These are phyloP conservation scores for Penicillium waksmanii DNA, from an alignment of 495 filamentous ascomycete genomes.

Conservation along the genomic window DNA sequence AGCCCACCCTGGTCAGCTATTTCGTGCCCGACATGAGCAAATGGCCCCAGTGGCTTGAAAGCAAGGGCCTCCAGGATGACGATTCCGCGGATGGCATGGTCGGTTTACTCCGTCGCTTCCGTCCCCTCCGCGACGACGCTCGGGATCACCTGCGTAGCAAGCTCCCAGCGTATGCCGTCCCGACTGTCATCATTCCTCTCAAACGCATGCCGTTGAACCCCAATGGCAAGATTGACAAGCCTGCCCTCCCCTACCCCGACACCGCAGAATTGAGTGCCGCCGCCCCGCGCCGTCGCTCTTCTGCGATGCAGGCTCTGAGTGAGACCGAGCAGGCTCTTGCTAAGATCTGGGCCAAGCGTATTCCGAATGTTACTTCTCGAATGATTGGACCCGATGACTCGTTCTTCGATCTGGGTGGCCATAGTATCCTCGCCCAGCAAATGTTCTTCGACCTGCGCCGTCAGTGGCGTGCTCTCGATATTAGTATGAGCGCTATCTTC, in stretches of 20 bases:
- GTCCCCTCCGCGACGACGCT: conserved; percentile 71
- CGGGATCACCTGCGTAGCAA: conserved; percentile 74
- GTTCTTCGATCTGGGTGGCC: conserved; percentile 90
- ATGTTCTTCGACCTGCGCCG: conserved; percentile 73
- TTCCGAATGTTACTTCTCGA: conserved; percentile 56
- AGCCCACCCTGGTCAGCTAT: conserved; percentile 88
- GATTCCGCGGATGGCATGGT: conserved; percentile 57
- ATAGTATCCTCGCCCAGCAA: conserved; percentile 85
- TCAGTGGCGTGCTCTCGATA: conserved; percentile 64
- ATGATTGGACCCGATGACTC: conserved; percentile 66
- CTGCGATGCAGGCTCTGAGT: conserved; percentile 46
- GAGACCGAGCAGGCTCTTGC: conserved; percentile 71
- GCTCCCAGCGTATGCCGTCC: conserved; percentile 81
- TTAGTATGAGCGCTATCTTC: conserved; percentile 79
- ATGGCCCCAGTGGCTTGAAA: conserved; percentile 70
- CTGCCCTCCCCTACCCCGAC: conserved; percentile 88
- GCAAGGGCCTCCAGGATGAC: conserved; percentile 55
- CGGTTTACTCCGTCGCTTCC: conserved; percentile 64
- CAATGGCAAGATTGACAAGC: conserved; percentile 93
- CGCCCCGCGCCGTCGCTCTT: conserved; percentile 41
- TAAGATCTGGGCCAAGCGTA: conserved; percentile 64
- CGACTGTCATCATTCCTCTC: conserved; percentile 78
- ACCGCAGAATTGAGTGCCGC: conserved; percentile 58
- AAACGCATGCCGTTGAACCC: conserved; percentile 85
- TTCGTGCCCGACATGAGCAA: conserved; percentile 79